Evolutionary conservation across 768 basidiomycete species (phyloP).

Genomic region (Phlebiopsis gigantea): DNA sequence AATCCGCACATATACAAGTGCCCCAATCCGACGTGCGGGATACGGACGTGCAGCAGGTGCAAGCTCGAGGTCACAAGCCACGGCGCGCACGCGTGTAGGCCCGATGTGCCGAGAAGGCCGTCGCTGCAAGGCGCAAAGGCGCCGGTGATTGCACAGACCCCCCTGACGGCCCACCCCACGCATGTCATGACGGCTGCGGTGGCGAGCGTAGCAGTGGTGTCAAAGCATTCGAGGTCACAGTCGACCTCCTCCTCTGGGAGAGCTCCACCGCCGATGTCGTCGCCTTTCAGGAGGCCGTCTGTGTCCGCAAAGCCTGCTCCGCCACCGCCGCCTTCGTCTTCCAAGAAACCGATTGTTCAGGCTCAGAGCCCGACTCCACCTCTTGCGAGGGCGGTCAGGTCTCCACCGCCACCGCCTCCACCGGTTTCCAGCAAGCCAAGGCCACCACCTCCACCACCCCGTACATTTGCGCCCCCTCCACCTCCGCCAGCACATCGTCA

Average conservation of each 20-base stretch:
- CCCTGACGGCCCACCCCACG: not conserved
- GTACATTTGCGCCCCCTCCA: not conserved
- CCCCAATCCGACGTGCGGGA: conserved; percentile 10
- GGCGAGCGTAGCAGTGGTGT: not conserved
- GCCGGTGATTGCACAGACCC: not conserved
- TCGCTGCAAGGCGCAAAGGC: not conserved
- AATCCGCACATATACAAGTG: conserved; percentile 14
- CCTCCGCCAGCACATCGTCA: not conserved
- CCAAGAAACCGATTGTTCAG: not conserved
- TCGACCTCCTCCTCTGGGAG: not conserved
- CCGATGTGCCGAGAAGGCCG: conserved; percentile 7
- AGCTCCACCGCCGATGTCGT: not conserved
- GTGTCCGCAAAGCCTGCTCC: not conserved
- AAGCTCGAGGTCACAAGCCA: conserved; percentile 7
- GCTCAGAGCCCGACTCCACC: not conserved
- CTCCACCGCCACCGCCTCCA: not conserved
- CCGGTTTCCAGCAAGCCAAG: not conserved
- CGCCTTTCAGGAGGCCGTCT: not conserved
- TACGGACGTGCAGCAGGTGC: conserved; percentile 20
- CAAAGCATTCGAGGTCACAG: not conserved
- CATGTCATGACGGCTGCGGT: not conserved
- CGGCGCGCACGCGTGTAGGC: conserved; percentile 15
- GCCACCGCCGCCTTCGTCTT: not conserved
- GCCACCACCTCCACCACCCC: no score
- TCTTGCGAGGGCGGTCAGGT: not conserved